Base-by-base conservation (phyloP, 306 rosid species). In the Ammopiptanthus mongolicus region DNA sequence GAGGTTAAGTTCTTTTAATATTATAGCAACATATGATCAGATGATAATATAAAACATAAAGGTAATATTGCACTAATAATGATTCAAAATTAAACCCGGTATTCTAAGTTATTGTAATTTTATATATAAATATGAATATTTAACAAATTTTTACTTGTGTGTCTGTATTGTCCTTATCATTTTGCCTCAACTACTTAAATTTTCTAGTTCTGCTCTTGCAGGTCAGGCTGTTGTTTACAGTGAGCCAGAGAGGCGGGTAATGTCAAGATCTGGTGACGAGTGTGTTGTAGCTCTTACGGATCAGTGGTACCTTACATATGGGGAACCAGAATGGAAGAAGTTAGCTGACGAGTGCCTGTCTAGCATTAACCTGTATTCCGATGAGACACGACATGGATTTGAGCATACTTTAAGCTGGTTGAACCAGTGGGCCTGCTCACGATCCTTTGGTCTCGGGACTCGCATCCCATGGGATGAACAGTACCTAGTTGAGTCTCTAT, bases 391-490 rank as follows among this genome's bases (percentile, higher is more conserved):
- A 0, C 97, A 91, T 86, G 98, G 97, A 11, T 89, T 93, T 85
- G 96, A 91, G 88, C 97, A 93, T 82, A 93, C 98, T 56, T 80
- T 93, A 77, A 41, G 84, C 72, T 93, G 97, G 97, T 84, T 93
- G 74, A 93, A 91, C 74, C 98, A 93, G 84, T 91, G 98, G 98
- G 98, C 98, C 46, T 93, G 98, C 79, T 93, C 98, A 57, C 82
- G 98, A 25, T 88, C 97, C n/a, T 93, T 93, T 81, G 97, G 98
- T 51, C 91, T 93, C 61, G 98, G 98, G 81, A 93, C 98, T 11
- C 97, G 86, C 61, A 93, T 93, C 59, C 98, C 98, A 3, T 93
- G 97, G 97, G 98, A 93, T 64, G 96, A 93, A 44, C 89, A 93
- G 50, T 93, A 58, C 76, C 78, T 93, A 23, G 97, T 93, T 1